These are phyloP conservation scores for Penicillium herquei DNA, from an alignment of 495 filamentous ascomycete genomes.

Conservation along the genomic window DNA sequence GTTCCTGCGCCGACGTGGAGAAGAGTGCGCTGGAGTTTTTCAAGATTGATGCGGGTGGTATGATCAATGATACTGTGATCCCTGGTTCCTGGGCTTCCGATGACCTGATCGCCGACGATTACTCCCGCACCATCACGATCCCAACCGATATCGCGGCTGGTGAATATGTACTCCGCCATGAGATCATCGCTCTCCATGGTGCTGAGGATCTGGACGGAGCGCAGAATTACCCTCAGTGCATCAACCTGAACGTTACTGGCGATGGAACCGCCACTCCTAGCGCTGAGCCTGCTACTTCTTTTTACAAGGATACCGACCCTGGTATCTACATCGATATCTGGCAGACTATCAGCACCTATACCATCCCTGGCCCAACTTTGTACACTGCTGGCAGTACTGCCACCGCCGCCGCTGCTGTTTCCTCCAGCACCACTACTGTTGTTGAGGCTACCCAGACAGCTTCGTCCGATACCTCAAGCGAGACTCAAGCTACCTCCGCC, in stretches of 20 bases:
- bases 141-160: constrained; percentile 59
- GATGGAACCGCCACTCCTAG: constrained; percentile 52
- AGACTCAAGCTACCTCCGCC: constrained; percentile 3
- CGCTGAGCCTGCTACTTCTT: constrained; percentile 54
- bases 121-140: constrained; percentile 65
- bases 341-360: constrained; percentile 42
- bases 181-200: constrained; percentile 72
- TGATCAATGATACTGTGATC: constrained; percentile 22
- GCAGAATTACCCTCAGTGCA: constrained; percentile 74
- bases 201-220: constrained; percentile 56
- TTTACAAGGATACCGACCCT: constrained; percentile 58
- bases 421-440: constrained; percentile 3
- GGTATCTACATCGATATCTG: constrained; percentile 67
- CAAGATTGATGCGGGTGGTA: constrained; percentile 69
- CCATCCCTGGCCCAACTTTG: constrained; percentile 53
- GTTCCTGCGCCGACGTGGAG: constrained; percentile 61
- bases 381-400: constrained; percentile 28
- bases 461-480: constrained; percentile 1
- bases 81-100: constrained; percentile 66
- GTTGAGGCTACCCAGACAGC: constrained; percentile 11
- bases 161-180: constrained; percentile 75
- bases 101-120: constrained; percentile 60
- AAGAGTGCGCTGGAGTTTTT: constrained; percentile 65
- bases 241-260: constrained; percentile 69
- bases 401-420: constrained; percentile 15